Evolutionary conservation across 495 filamentous ascomycete species (phyloP).

Genomic region (Tuber borchii): DNA sequence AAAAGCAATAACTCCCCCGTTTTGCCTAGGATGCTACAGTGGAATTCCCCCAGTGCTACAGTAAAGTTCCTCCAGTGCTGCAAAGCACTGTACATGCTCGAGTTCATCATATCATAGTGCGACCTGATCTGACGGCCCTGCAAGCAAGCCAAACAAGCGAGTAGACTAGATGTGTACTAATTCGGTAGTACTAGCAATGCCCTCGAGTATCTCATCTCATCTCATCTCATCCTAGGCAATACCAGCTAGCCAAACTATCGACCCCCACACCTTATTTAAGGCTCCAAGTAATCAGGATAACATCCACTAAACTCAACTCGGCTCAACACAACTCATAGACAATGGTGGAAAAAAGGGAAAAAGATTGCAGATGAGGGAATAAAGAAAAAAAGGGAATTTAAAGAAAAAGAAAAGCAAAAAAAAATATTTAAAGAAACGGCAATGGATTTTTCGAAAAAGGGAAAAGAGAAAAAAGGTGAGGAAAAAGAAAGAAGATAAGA

Average conservation of each 20-base stretch:
- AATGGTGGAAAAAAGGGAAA: background rate
- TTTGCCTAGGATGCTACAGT: background rate
- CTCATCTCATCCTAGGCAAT: background rate
- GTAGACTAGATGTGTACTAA: background rate
- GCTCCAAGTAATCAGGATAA: background rate
- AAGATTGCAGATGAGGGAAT: background rate
- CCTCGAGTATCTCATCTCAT: background rate
- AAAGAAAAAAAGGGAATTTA: background rate
- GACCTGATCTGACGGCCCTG: background rate
- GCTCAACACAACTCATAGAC: background rate
- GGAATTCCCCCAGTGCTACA: background rate
- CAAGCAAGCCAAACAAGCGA: background rate
- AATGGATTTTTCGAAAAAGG: background rate
- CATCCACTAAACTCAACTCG: background rate
- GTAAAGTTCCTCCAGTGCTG: background rate
- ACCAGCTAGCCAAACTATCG: background rate
- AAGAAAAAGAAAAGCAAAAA: background rate
- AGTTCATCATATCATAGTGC: background rate
- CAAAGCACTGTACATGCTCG: background rate
- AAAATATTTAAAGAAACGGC: background rate
- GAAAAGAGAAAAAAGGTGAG: slow-evolving; percentile 12
- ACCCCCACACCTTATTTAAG: slow-evolving; percentile 1
- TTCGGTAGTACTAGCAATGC: background rate
- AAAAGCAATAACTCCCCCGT: background rate
- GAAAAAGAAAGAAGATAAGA: slow-evolving; percentile 20